These are phyloP conservation scores for Coemansia sp. DNA, from an alignment of 371 early-diverging fungal genomes.

Conservation along the genomic window DNA sequence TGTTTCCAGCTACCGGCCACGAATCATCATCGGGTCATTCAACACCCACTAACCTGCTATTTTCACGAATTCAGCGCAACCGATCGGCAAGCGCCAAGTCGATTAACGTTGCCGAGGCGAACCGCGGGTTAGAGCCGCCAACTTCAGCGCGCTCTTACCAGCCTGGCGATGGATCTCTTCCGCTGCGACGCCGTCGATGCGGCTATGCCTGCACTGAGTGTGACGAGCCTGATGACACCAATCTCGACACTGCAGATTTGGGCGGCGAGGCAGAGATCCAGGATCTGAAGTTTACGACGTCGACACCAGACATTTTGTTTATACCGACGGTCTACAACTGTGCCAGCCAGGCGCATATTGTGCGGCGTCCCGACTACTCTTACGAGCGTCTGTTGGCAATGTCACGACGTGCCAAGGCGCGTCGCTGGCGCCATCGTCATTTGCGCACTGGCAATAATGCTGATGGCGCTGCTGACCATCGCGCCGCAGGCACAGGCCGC, in stretches of 20 bases:
- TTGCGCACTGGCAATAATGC: not conserved
- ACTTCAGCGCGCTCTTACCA: slow-evolving; percentile 1
- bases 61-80: slow-evolving; percentile 16
- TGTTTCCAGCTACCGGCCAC: slow-evolving; percentile 8
- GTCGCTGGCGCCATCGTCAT: slow-evolving; percentile 19
- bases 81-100: slow-evolving; percentile 13
- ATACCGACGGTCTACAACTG: slow-evolving; percentile 11
- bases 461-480: not conserved
- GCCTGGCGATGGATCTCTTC: not conserved
- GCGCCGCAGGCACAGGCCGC: no score
- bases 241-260: not conserved
- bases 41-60: slow-evolving; percentile 22
- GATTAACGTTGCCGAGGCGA: not conserved
- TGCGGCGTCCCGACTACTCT: slow-evolving; percentile 27
- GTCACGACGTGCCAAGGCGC: slow-evolving; percentile 27
- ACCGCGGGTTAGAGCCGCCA: not conserved
- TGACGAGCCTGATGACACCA: no score
- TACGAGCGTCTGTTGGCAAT: slow-evolving; percentile 31
- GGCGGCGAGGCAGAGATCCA: slow-evolving; percentile 1
- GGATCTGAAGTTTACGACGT: slow-evolving; percentile 12
- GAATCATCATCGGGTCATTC: slow-evolving; percentile 41
- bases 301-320: slow-evolving; percentile 26
- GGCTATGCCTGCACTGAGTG: not conserved
- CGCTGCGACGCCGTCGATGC: not conserved
- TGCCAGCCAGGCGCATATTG: slow-evolving; percentile 11